Evolutionary conservation across 305 asterid species (phyloP).

Genomic region (Stenogyne calaminthoides): DNA sequence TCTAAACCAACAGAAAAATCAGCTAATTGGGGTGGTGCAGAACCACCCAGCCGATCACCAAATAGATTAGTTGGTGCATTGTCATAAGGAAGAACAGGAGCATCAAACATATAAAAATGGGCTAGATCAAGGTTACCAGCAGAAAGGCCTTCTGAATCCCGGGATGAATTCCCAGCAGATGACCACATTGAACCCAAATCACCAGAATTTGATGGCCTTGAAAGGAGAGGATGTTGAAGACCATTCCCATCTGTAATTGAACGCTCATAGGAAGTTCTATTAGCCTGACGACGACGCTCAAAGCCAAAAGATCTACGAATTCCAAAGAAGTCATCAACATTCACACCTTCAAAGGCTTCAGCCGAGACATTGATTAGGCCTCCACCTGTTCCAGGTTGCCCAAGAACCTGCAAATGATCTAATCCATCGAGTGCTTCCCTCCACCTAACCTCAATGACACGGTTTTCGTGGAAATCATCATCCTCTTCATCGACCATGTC

Average conservation of each 20-base stretch:
- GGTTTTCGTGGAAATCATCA: slow-evolving; percentile 96
- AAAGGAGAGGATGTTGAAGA: slow-evolving; percentile 95
- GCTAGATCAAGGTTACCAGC: slow-evolving; percentile 84
- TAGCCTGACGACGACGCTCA: slow-evolving; percentile 94
- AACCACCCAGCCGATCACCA: slow-evolving; percentile 84
- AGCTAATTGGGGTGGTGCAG: slow-evolving; percentile 75
- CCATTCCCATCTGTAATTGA: slow-evolving; percentile 71
- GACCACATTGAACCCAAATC: slow-evolving; percentile 78
- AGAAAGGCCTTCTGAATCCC: slow-evolving; percentile 77
- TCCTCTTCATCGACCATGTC: slow-evolving; percentile 99
- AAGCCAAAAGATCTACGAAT: slow-evolving; percentile 86
- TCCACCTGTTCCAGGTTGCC: slow-evolving; percentile 90
- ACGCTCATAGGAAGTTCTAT: slow-evolving; percentile 79
- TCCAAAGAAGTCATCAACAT: slow-evolving; percentile 95
- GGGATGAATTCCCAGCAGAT: slow-evolving; percentile 74
- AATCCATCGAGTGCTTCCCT: slow-evolving; percentile 98
- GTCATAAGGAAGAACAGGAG: slow-evolving; percentile 84
- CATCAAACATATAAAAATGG: slow-evolving; percentile 86
- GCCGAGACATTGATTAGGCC: slow-evolving; percentile 89
- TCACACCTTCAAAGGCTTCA: slow-evolving; percentile 97
- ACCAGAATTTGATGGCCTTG: slow-evolving; percentile 80
- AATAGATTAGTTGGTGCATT: slow-evolving; percentile 66
- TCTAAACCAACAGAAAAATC: slow-evolving; percentile 98
- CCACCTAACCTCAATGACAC: slow-evolving; percentile 99
- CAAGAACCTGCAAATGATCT: slow-evolving; percentile 95